These are phyloP conservation scores for Candida corydali DNA, from an alignment of 805 yeast genomes.

Conservation along the genomic window DNA sequence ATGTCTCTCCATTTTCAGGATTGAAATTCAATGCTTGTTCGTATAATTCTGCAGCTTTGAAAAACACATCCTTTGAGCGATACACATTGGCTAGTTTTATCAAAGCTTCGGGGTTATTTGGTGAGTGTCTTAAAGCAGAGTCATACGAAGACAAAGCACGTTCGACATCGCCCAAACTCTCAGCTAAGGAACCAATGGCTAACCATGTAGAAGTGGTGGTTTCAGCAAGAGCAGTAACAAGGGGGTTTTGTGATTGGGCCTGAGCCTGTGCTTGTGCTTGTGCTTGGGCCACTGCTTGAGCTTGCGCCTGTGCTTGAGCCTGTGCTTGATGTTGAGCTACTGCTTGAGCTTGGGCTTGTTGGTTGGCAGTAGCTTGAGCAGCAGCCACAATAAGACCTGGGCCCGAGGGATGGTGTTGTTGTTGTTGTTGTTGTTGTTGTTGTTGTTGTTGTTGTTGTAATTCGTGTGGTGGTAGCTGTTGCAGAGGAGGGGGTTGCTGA, in stretches of 20 bases:
- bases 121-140: constrained; percentile 79
- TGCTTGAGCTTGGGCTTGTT: constrained; percentile 2
- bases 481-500: constrained; percentile 4
- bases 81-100: constrained; percentile 85
- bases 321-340: constrained; percentile 4
- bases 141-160: constrained; percentile 87
- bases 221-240: constrained; percentile 25
- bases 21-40: constrained; percentile 78
- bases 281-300: constrained; percentile 3
- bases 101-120: constrained; percentile 79
- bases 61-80: constrained; percentile 83
- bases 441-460: constrained; percentile 6
- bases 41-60: constrained; percentile 91
- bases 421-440: constrained; percentile 20
- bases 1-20: constrained; percentile 90
- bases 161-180: constrained; percentile 81
- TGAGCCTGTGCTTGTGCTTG: constrained; percentile 5
- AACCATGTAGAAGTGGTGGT: constrained; percentile 84
- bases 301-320: constrained; percentile 2
- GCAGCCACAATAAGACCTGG: constrained; percentile 7
- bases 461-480: not conserved
- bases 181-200: constrained; percentile 86
- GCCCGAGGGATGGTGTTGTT: constrained; percentile 3
- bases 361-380: constrained; percentile 6
- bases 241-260: constrained; percentile 5